Evolutionary conservation across 2,329 filamentous ascomycete species (phyloP).

Genomic region (Metarhizium anisopliae): DNA sequence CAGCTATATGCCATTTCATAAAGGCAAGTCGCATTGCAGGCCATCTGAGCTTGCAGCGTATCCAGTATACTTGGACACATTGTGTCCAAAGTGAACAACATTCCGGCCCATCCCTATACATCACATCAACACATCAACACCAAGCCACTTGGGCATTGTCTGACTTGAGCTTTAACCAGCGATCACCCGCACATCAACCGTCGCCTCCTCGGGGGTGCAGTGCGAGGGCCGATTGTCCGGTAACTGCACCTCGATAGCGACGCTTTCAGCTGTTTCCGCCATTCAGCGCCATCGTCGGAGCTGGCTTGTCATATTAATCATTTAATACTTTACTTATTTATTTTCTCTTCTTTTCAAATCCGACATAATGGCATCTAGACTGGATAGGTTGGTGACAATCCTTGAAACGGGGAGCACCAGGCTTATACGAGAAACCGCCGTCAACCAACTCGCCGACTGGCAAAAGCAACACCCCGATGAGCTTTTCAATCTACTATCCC

Average conservation of each 20-base stretch:
- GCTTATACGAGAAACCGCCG: conserved; percentile 92
- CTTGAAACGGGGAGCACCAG: conserved; percentile 96
- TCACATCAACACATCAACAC: background rate
- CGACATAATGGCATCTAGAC: conserved; percentile 36
- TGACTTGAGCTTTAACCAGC: background rate
- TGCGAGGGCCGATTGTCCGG: conserved; percentile 8
- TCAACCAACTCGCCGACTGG: conserved; percentile 92
- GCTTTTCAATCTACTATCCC: conserved; percentile 85
- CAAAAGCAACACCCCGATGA: conserved; percentile 98
- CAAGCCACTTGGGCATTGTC: background rate
- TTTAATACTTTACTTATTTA: background rate
- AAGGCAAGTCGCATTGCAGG: background rate
- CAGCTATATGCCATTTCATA: background rate
- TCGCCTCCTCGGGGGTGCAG: conserved; percentile 8
- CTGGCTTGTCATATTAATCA: conserved; percentile 14
- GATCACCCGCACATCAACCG: background rate
- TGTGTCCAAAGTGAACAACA: background rate
- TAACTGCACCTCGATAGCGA: conserved; percentile 11
- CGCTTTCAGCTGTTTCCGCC: background rate
- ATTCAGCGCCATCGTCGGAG: conserved; percentile 4
- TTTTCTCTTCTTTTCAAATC: background rate
- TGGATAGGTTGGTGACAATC: conserved; percentile 79
- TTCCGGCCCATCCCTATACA: background rate
- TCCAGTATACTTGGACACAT: background rate
- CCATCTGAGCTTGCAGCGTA: background rate